phyloP scores from a whole-genome alignment of 768 basidiomycete genomes.

The Gloeopeniophorella convolvens region DNA sequence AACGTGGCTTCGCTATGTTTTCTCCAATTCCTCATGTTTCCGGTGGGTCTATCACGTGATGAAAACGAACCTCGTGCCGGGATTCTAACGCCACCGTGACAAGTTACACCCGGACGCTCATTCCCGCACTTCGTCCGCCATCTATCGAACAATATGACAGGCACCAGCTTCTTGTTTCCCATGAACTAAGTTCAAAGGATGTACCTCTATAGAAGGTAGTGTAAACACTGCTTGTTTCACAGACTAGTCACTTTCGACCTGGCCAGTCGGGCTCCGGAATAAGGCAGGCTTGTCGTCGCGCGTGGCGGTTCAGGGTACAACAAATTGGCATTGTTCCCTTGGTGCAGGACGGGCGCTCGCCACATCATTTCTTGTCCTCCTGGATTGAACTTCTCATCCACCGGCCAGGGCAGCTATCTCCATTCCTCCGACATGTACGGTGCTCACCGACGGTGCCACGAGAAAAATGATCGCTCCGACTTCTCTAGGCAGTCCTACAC shows the following conservation, averaged over 20 bases:
- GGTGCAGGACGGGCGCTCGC: neutral
- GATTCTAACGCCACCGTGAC: neutral
- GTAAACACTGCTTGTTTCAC: constrained; percentile 1
- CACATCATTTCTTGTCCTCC: neutral
- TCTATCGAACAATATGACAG: constrained; percentile 7
- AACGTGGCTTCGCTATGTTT: too few species aligned
- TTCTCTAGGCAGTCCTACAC: neutral
- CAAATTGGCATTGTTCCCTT: constrained; percentile 1
- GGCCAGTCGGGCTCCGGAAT: too few species aligned
- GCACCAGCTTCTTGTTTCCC: constrained; percentile 7
- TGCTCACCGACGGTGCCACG: neutral
- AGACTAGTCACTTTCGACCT: neutral
- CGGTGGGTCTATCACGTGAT: constrained; percentile 7
- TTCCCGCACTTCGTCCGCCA: constrained; percentile 10
- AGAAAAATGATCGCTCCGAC: neutral
- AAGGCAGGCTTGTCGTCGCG: too few species aligned
- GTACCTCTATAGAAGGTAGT: neutral
- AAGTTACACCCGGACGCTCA: neutral
- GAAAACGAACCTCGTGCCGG: neutral
- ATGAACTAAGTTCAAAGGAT: constrained; percentile 1
- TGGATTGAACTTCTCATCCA: neutral
- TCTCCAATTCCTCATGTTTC: too few species aligned
- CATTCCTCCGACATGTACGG: neutral
- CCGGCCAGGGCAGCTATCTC: neutral
- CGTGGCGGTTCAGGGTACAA: constrained; percentile 1